These are phyloP conservation scores for Furcasterigmium sp. DNA, from an alignment of 2,329 filamentous ascomycete genomes.

Conservation along the genomic window DNA sequence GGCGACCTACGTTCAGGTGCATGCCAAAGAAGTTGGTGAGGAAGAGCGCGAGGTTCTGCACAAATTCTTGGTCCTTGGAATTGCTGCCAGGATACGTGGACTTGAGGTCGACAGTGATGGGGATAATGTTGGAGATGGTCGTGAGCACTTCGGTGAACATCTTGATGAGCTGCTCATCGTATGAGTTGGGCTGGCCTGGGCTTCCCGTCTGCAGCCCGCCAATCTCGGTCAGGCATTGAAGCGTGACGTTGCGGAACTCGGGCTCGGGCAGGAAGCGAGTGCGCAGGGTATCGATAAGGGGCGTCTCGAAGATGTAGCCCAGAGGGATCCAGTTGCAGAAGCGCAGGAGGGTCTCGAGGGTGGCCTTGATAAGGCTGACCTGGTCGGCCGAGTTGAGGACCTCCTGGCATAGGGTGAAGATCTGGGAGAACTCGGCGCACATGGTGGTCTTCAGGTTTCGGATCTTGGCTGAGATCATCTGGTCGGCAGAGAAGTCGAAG, in stretches of 20 bases:
- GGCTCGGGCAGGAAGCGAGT: slow-evolving; percentile 89
- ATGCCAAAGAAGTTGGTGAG: slow-evolving; percentile 95
- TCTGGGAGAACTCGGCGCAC: slow-evolving; percentile 97
- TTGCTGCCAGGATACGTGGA: slow-evolving; percentile 88
- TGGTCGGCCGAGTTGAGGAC: slow-evolving; percentile 88
- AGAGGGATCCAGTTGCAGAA: slow-evolving; percentile 99
- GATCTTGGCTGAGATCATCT: slow-evolving; percentile 98
- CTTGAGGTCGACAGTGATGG: slow-evolving; percentile 84
- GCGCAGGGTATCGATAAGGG: slow-evolving; percentile 88
- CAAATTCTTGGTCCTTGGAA: slow-evolving; percentile 91
- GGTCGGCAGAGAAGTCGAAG: slow-evolving; percentile 96
- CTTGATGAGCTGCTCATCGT: slow-evolving; percentile 91
- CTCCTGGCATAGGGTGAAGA: slow-evolving; percentile 96
- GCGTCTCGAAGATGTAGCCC: slow-evolving; percentile 97
- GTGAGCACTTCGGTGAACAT: slow-evolving; percentile 98
- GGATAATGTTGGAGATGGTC: slow-evolving; percentile 89
- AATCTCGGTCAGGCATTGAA: slow-evolving; percentile 97
- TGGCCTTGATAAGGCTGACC: slow-evolving; percentile 88
- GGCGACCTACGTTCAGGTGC: slow-evolving; percentile 74
- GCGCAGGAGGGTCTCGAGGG: slow-evolving; percentile 86
- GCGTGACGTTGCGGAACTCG: slow-evolving; percentile 92
- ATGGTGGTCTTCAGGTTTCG: slow-evolving; percentile 96
- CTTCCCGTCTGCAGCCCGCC: slow-evolving; percentile 82
- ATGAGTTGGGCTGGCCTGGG: slow-evolving; percentile 62
- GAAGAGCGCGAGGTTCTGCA: slow-evolving; percentile 93